Percentiles rank a stretch among this genome's conserved stretches.
Evolutionary conservation across 768 basidiomycete genomes (phyloP).

Genomic region (Strobilomyces dryophilus): DNA sequence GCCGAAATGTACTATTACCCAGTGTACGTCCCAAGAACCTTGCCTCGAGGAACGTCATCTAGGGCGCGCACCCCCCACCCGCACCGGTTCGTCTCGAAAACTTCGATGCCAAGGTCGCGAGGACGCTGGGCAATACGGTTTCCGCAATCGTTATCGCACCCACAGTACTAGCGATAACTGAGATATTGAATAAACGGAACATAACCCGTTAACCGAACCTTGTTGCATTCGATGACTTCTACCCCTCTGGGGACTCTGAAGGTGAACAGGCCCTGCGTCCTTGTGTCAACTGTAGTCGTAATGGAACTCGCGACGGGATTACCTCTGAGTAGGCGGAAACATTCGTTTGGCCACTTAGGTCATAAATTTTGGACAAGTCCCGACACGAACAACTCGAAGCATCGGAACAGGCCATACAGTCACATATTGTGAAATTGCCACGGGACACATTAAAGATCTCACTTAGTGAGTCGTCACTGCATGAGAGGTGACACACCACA

Average conservation of each 20-base stretch:
- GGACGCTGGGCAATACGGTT: constrained; percentile 63
- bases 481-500: constrained; percentile 4
- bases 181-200: background rate
- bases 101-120: constrained; percentile 51
- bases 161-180: constrained; percentile 36
- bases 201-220: constrained; percentile 32
- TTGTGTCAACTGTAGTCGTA: background rate
- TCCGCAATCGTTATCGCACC: constrained; percentile 41
- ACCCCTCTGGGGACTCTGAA: constrained; percentile 39
- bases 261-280: constrained; percentile 44
- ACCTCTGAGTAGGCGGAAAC: constrained; percentile 43
- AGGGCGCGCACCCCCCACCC: constrained; percentile 67
- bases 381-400: constrained; percentile 47
- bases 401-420: constrained; percentile 36
- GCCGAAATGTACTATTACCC: constrained; percentile 42
- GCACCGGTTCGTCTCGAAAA: constrained; percentile 57
- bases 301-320: constrained; percentile 3
- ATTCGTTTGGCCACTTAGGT: constrained; percentile 22
- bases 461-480: constrained; percentile 17
- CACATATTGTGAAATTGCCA: constrained; percentile 41
- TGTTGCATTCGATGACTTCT: constrained; percentile 66
- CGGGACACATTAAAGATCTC: constrained; percentile 22
- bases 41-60: constrained; percentile 42
- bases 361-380: constrained; percentile 36
- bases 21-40: constrained; percentile 64